Conservation (phyloP, 2,329 filamentous ascomycete genomes). For the Byssochlamys sp. region DNA sequence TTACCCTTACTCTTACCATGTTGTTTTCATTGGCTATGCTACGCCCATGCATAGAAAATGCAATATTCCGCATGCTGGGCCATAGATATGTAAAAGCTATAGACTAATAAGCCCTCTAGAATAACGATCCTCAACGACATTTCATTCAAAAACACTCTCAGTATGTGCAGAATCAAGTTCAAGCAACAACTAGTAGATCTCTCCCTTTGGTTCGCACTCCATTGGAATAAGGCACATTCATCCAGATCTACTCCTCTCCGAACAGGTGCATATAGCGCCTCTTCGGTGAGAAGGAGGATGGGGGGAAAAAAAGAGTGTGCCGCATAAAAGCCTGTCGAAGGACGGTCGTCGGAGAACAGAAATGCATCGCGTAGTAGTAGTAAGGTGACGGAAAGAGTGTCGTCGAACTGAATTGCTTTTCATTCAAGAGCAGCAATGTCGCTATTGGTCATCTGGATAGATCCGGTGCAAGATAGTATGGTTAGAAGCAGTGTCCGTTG, state of each 20-base stretch:
- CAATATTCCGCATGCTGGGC: too few relatives aligned
- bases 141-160: too few relatives aligned
- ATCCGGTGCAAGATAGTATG: background rate
- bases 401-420: background rate
- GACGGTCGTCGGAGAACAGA: background rate
- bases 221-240: background rate
- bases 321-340: background rate
- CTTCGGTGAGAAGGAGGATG: slow-evolving; percentile 27
- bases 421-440: background rate
- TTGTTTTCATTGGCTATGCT: background rate
- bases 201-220: too few relatives aligned
- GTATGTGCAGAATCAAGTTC: too few relatives aligned
- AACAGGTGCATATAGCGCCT: slow-evolving; percentile 27
- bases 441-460: background rate
- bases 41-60: background rate
- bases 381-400: background rate
- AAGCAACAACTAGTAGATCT: too few relatives aligned
- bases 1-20: too few relatives aligned
- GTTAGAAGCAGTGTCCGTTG: background rate
- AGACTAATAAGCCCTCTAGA: too few relatives aligned
- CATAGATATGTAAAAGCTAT: too few relatives aligned
- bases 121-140: too few relatives aligned
- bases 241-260: slow-evolving; percentile 23
- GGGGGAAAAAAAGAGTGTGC: slow-evolving; percentile 10
- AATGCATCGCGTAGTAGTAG: background rate